Percentiles rank a stretch among this genome's conserved stretches.
These are phyloP conservation scores for Colletotrichum cereale DNA, from an alignment of 2,329 filamentous ascomycete genomes.

Conservation along the genomic window DNA sequence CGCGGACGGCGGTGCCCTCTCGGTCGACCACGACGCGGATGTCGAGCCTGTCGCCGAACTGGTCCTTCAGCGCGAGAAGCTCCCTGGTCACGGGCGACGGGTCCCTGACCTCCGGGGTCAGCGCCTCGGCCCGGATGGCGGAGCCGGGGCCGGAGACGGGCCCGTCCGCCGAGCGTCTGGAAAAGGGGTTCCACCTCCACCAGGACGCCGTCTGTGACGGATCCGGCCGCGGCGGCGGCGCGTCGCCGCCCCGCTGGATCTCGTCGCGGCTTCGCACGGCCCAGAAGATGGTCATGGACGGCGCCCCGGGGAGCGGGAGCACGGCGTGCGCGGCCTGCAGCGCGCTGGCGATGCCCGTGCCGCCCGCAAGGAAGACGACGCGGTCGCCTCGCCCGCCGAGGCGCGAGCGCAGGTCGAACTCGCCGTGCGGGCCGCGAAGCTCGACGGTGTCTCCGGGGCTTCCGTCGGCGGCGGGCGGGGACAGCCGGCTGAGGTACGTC, in stretches of 20 bases:
- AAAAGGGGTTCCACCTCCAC: constrained; percentile 33
- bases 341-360: constrained; percentile 92
- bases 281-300: constrained; percentile 79
- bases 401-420: constrained; percentile 65
- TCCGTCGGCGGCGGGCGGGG: constrained; percentile 35
- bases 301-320: constrained; percentile 72
- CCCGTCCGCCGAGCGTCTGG: background rate
- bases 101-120: constrained; percentile 42
- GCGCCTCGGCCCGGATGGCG: constrained; percentile 42
- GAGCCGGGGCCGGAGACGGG: background rate
- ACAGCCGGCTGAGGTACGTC: constrained; percentile 78
- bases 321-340: constrained; percentile 81
- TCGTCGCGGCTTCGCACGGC: constrained; percentile 74
- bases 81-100: constrained; percentile 69
- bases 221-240: constrained; percentile 20
- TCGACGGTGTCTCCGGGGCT: constrained; percentile 74
- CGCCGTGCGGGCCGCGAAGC: constrained; percentile 82
- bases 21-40: constrained; percentile 88
- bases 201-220: constrained; percentile 26
- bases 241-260: constrained; percentile 51
- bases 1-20: constrained; percentile 76
- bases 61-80: constrained; percentile 71
- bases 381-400: constrained; percentile 52
- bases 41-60: constrained; percentile 67
- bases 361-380: constrained; percentile 89